Evolutionary conservation across 1,284 basidiomycete genomes (phyloP).

Genomic region (Marasmius fiardii): DNA sequence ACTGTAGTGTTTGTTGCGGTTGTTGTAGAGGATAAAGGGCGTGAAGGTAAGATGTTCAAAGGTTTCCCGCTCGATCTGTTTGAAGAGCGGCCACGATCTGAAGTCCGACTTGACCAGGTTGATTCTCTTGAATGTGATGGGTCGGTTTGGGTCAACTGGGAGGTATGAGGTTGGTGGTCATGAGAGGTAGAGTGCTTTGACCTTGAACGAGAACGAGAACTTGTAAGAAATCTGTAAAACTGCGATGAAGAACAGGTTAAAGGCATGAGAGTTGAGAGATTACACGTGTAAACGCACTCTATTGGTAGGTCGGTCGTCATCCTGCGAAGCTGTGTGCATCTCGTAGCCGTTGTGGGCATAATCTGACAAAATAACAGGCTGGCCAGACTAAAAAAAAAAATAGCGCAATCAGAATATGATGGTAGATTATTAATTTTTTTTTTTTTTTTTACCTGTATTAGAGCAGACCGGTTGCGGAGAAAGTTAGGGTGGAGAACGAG

Average conservation of each 20-base stretch:
- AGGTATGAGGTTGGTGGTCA: conserved; percentile 19
- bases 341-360: conserved; percentile 24
- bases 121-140: conserved; percentile 18
- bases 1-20: conserved; percentile 56
- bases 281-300: conserved; percentile 29
- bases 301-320: conserved; percentile 36
- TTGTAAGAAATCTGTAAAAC: conserved; percentile 50
- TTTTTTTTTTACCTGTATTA: conserved; percentile 24
- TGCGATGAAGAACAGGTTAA: conserved; percentile 20
- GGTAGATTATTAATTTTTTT: too few species aligned
- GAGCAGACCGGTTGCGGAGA: conserved; percentile 34
- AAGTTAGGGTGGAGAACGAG: conserved; percentile 32
- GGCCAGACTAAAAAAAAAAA: conserved; percentile 7
- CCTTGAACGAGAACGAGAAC: conserved; percentile 49
- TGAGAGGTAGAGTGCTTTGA: conserved; percentile 27
- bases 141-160: conserved; percentile 19
- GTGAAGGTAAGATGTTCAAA: conserved; percentile 45
- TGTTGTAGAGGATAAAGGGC: conserved; percentile 63
- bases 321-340: conserved; percentile 16
- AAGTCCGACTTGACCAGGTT: conserved; percentile 12
- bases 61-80: conserved; percentile 40
- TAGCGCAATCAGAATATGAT: conserved; percentile 12
- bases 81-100: conserved; percentile 14
- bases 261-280: conserved; percentile 11
- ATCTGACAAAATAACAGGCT: conserved; percentile 21